Percentiles rank a stretch among this genome's conserved stretches.
These are phyloP conservation scores for Artomyces pyxidatus DNA, from an alignment of 768 basidiomycete species.

Conservation along the genomic window DNA sequence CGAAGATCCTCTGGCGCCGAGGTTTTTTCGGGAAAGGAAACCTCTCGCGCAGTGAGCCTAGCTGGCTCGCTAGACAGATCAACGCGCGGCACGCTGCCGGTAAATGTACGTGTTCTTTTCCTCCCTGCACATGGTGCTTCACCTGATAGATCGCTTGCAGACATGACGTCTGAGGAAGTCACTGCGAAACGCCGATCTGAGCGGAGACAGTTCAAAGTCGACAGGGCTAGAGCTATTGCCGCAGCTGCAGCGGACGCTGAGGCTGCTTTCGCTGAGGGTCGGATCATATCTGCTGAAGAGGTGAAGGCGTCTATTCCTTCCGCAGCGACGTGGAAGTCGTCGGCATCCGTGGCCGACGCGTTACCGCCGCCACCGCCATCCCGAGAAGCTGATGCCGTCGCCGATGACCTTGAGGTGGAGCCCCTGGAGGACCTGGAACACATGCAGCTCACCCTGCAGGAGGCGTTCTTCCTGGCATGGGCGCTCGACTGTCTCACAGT, in stretches of 20 bases:
- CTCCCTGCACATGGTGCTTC: neutral
- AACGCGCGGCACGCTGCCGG: conserved; percentile 46
- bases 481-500: conserved; percentile 76
- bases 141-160: conserved; percentile 26
- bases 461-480: conserved; percentile 87
- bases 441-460: conserved; percentile 81
- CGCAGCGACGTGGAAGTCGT: conserved; percentile 72
- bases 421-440: conserved; percentile 74
- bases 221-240: conserved; percentile 84
- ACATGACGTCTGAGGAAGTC: conserved; percentile 83
- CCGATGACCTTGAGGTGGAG: conserved; percentile 38
- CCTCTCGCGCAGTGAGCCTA: conserved; percentile 90
- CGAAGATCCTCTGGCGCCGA: conserved; percentile 69
- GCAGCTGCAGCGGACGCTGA: conserved; percentile 76
- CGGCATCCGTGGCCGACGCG: conserved; percentile 19
- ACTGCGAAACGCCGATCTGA: conserved; percentile 83
- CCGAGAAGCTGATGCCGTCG: conserved; percentile 27
- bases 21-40: conserved; percentile 99
- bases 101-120: conserved; percentile 41
- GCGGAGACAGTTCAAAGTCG: conserved; percentile 87
- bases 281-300: conserved; percentile 51
- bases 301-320: conserved; percentile 56
- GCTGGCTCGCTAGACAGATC: conserved; percentile 78
- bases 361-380: conserved; percentile 11
- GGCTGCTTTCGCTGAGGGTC: conserved; percentile 63